These are phyloP conservation scores for Komagataella phaffii DNA, from an alignment of 805 yeast species.

Conservation along the genomic window DNA sequence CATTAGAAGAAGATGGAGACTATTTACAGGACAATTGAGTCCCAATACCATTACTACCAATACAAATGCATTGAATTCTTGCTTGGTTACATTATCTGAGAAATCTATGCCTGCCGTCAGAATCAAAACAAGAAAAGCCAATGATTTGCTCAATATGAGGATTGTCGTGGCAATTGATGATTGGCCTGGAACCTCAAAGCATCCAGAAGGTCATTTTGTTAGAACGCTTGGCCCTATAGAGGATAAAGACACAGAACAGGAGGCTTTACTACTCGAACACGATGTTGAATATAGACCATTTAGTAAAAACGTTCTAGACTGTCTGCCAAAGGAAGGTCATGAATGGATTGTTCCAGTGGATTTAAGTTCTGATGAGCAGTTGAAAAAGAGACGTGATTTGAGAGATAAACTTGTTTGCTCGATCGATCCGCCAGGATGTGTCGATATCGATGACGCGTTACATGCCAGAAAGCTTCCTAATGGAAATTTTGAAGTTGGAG, in stretches of 20 bases:
- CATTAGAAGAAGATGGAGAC: slow-evolving; percentile 85
- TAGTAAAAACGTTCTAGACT: slow-evolving; percentile 79
- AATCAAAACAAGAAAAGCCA: slow-evolving; percentile 78
- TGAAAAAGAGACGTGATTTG: slow-evolving; percentile 64
- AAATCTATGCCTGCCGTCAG: slow-evolving; percentile 75
- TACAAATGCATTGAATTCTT: slow-evolving; percentile 43
- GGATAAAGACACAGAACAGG: slow-evolving; percentile 90
- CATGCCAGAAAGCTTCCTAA: slow-evolving; percentile 79
- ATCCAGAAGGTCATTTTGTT: slow-evolving; percentile 92
- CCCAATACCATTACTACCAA: slow-evolving; percentile 52
- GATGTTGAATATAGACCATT: slow-evolving; percentile 96
- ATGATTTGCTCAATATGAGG: slow-evolving; percentile 74
- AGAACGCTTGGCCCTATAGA: slow-evolving; percentile 83
- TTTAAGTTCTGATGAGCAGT: slow-evolving; percentile 35
- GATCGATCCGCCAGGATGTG: slow-evolving; percentile 97
- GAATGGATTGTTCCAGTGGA: slow-evolving; percentile 81
- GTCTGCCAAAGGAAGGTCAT: slow-evolving; percentile 89
- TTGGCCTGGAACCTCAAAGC: slow-evolving; percentile 77
- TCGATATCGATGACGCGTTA: slow-evolving; percentile 95
- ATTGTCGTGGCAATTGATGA: slow-evolving; percentile 86
- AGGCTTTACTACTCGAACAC: slow-evolving; percentile 84
- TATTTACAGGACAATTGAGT: slow-evolving; percentile 88
- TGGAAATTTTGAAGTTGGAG: slow-evolving; percentile 96
- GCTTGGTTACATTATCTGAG: slow-evolving; percentile 83
- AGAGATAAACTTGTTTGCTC: slow-evolving; percentile 87